These are phyloP conservation scores for Symbiodinium pilosum DNA, from an alignment of 73 alveolate species.

Conservation along the genomic window DNA sequence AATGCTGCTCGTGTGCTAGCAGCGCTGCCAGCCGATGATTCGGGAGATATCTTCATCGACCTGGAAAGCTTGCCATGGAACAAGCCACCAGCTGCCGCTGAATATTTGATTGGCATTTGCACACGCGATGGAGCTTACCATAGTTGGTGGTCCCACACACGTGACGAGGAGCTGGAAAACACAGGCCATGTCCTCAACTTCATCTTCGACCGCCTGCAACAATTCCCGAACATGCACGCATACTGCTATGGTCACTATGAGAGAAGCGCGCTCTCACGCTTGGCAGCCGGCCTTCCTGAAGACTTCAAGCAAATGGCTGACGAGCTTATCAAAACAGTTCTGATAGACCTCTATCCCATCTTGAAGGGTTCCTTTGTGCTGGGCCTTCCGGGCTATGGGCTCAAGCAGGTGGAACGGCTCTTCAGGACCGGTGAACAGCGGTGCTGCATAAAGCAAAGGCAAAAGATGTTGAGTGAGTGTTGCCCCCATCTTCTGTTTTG, in stretches of 20 bases:
- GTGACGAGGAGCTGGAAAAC: conserved; percentile 10
- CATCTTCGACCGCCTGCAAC: neutral
- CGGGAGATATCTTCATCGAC: conserved; percentile 35
- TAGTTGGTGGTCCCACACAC: conserved; percentile 43
- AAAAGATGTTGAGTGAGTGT: too few relatives aligned
- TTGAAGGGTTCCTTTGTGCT: conserved; percentile 40
- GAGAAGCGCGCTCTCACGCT: conserved; percentile 25
- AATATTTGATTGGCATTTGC: conserved; percentile 35
- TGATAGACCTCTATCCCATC: conserved; percentile 18
- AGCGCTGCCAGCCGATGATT: conserved; percentile 22
- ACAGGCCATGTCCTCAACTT: conserved; percentile 1
- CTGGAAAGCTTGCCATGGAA: conserved; percentile 32
- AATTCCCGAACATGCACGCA: conserved; percentile 16
- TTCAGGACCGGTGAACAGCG: neutral
- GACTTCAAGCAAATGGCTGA: neutral
- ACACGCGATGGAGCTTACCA: neutral
- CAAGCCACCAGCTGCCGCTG: neutral
- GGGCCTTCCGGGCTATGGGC: conserved; percentile 77
- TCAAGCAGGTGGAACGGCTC: conserved; percentile 49
- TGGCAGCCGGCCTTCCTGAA: neutral
- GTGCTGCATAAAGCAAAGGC: too few relatives aligned
- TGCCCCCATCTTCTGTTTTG: neutral
- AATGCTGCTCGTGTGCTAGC: neutral
- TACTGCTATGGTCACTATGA: conserved; percentile 69
- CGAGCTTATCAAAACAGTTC: neutral